These are phyloP conservation scores for Stachybotrys chartarum DNA, from an alignment of 2,329 filamentous ascomycete species.

Conservation along the genomic window DNA sequence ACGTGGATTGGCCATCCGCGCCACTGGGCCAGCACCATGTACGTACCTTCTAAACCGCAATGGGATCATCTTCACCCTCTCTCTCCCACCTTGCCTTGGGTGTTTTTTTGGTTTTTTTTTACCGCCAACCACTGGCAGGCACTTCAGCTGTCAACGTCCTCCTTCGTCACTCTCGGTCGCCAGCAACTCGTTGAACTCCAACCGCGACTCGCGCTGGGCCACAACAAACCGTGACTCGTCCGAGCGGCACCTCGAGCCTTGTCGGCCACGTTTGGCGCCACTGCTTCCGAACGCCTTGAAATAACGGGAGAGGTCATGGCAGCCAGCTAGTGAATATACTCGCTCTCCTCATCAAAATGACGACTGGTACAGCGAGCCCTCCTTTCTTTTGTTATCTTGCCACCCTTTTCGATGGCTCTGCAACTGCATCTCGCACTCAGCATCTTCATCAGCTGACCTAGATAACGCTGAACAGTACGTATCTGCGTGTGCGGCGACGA, in stretches of 20 bases:
- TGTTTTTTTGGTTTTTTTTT: not conserved
- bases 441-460: slow-evolving; percentile 9
- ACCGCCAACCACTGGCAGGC: not conserved
- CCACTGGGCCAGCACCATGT: no score
- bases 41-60: no score
- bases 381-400: not conserved
- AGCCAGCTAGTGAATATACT: not conserved
- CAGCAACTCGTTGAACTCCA: no score
- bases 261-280: no score
- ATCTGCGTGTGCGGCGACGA: slow-evolving; percentile 97
- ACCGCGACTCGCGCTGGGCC: no score
- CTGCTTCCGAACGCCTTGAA: not conserved
- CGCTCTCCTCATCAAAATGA: slow-evolving; percentile 10
- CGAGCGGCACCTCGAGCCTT: no score
- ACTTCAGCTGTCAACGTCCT: not conserved
- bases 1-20: no score
- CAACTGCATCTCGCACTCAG: not conserved
- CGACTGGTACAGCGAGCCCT: slow-evolving; percentile 11
- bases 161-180: not conserved
- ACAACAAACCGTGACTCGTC: no score
- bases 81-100: no score
- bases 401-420: not conserved
- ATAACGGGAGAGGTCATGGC: not conserved
- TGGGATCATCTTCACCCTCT: not conserved
- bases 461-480: slow-evolving; percentile 48